Evolutionary conservation across 768 basidiomycete genomes (phyloP), one percentile per base, ranked within the genome.

Genomic region (Grammothele lineata): DNA sequence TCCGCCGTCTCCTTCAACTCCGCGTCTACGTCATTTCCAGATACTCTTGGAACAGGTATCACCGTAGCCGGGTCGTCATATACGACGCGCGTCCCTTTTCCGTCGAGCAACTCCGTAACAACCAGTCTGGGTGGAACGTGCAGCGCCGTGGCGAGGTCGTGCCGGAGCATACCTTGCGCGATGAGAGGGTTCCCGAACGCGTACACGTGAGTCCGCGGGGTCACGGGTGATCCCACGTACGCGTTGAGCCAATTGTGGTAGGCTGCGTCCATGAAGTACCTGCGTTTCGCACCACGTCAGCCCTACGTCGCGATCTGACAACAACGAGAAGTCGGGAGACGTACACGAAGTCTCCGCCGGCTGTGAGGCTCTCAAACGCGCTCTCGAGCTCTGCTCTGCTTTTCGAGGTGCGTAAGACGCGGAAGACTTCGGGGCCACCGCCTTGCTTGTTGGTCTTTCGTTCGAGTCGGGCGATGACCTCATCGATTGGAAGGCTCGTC

Each of bases 131-230:
- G 74, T 7, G 78, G 77, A 18, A 79, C 64, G 56, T 73, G 64
- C 21, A 66, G 60, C 2, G 65, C 73, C 0, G 67, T 71, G 14
- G 61, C 61, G 35, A 70, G 54, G 47, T 78, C 74, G 48, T 67
- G 57, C 45, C 61, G 54, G 41, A 79, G 43, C 53, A 80, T 70
- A 2, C 56, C 59, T 46, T 75, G 69, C 0, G 76, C 78, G 37
- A 76, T 61, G 40, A 76, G 59, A 2, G 78, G 78, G 58, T 78
- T 78, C 15, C 77, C 77, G 45, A 77, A 64, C 23, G 65, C 69
- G 60, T 80, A 80, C 11, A 72, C 57, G 34, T 66, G 54, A 1
- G 69, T 61, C 24, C 48, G 19, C 53, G 55, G 47, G 23, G 33
- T 43, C 36, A 19, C 17, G 6, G 43, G 4, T n/a, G 41, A 34